Base-by-base conservation (phyloP, 805 yeast species). In the Lachancea lanzarotensis region DNA sequence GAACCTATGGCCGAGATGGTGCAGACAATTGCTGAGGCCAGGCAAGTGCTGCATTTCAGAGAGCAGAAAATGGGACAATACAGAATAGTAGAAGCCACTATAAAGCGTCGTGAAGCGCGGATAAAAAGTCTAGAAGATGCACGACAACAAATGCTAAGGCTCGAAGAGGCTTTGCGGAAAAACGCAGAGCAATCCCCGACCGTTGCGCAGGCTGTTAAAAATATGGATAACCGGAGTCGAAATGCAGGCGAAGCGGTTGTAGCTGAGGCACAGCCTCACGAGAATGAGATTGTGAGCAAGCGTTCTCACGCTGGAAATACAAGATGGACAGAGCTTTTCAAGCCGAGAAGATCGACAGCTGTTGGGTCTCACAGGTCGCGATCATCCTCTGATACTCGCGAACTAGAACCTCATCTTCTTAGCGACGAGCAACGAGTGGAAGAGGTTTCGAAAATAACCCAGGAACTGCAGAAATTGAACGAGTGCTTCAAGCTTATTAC, bases 1-100 rank as follows among this genome's bases (percentile, higher is more conserved):
- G 75, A 71, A 46, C 72, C 72, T 12, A 49, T 65, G 0, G 52
- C 55, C 16, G 72, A 70, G 43, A 51, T 71, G 32, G 47, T 61
- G 26, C 62, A 65, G 25, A 56, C 64, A 19, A 49, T 70, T 1
- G 54, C 53, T 19, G 70, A 65, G 31, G 54, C 68, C 1, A 48
- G 66, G 7, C 57, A 63, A 30, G 81, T 86, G 2, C 63, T 79
- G 19, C 77, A 76, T 50, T 87, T 78, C 59, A 76, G 85, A 45
- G 72, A 74, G 43, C 67, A 75, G 51, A 80, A 81, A 52, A 73
- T 73, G 15, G 59, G 73, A 29, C 86, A 81, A 56, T 67, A 69
- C 34, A 62, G 65, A 46, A 70, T 71, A 11, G 64, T 72, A 9
- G 65, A 65, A 42, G 61, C 65, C 18, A 69, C 72, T 1, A 63